Evolutionary conservation across 345 rosid species (phyloP).

Genomic region (Hevea brasiliensis): DNA sequence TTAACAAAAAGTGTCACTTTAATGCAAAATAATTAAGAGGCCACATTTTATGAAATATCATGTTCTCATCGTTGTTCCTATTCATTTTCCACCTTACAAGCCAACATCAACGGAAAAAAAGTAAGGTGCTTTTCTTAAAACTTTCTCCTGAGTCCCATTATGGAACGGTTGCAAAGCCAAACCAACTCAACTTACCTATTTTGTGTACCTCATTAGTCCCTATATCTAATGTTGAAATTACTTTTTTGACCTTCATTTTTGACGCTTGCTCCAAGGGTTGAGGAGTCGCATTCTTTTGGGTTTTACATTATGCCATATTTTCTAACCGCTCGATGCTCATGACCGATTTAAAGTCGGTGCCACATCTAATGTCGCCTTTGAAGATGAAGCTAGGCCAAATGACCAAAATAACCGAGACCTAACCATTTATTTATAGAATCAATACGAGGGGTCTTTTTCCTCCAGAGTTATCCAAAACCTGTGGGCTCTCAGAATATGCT

Average conservation of each 20-base stretch:
- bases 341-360: not conserved
- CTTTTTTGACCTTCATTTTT: not conserved
- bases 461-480: conserved; percentile 20
- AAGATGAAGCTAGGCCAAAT: too few species aligned
- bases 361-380: not conserved
- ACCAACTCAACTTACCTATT: not conserved
- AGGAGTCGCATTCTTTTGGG: not conserved
- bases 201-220: not conserved
- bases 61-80: conserved; percentile 9
- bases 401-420: not conserved
- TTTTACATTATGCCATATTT: too few species aligned
- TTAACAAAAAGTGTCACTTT: not conserved
- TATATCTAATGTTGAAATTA: not conserved
- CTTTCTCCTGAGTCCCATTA: conserved; percentile 11
- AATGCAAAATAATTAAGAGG: not conserved
- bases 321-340: not conserved
- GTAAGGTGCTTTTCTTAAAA: conserved; percentile 2
- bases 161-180: not conserved
- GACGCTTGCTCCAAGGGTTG: conserved; percentile 2
- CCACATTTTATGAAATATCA: not conserved
- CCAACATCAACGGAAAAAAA: conserved; percentile 9
- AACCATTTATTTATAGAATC: not conserved
- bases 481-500: conserved; percentile 23
- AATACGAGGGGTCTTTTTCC: not conserved
- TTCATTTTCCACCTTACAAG: conserved; percentile 23